Evolutionary conservation across 2,329 filamentous ascomycete genomes (phyloP), one percentile per base, ranked within the genome.

Genomic region (Venturia oleaginea): DNA sequence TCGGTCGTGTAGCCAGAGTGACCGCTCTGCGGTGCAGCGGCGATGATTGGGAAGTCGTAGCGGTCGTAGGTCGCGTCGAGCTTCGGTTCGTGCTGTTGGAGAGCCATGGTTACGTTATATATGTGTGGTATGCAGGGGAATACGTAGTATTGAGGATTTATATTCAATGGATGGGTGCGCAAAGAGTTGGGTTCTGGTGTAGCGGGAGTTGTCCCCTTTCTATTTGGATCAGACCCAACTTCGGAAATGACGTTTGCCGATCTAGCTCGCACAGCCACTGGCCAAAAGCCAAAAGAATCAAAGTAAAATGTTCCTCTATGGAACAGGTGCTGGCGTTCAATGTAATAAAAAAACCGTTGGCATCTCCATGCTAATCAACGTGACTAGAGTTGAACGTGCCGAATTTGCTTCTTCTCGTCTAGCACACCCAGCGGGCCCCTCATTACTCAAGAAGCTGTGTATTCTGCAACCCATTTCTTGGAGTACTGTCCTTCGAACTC

Each of bases 51-150:
- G 81, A 85, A 97, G 78, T 97, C 92, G 78, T 94, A 97, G 81
- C 95, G 77, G 80, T 97, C 94, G 82, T 97, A 96, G 80, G 96
- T 97, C 76, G 90, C 83, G 78, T 96, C 87, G 71, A 91, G 78
- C 69, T 80, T 48, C 4, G 40, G 37, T 34, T 64, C 64, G 42
- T 63, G 64, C 34, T 65, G 43, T 13, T 61, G 40, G 59, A 40
- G 57, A 19, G 64, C 59, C 63, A 64, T 64, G 46, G 13, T 37
- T 57, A 30, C 30, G 43, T 48, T 27, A 22, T 34, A 11, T 43
- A 15, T 54, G 51, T 37, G 51, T 57, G 27, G 17, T 32, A 5
- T 57, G 19, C 11, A n/a, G 51, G 30, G 27, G 7, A 34, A 57
- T 57, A 51, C 4, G 13, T 27, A 4, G 43, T 48, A 48, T 24